phyloP scores from a whole-genome alignment of 192 early-diverging fungal species.

The Podila horticola region DNA sequence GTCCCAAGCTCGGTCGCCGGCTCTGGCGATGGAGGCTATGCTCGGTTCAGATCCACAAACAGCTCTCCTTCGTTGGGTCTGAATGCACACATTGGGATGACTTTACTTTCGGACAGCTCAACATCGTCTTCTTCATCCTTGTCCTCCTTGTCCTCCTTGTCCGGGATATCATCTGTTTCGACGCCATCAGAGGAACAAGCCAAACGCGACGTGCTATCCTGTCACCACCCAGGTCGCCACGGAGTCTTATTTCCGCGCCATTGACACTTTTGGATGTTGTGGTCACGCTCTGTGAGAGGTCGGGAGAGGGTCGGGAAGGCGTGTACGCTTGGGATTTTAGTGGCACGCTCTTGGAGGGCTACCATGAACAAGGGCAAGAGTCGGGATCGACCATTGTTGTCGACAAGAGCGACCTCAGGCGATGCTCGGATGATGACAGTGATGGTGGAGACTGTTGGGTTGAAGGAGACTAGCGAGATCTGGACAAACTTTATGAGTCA shows the following conservation, averaged over 20 bases:
- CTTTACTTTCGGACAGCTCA: too few species aligned
- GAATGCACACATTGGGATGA: too few species aligned
- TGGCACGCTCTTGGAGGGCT: constrained; percentile 28
- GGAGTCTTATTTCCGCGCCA: constrained; percentile 13
- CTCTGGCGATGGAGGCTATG: too few species aligned
- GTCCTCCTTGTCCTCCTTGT: too few species aligned
- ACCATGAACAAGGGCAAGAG: constrained; percentile 23
- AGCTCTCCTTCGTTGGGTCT: too few species aligned
- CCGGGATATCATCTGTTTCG: too few species aligned
- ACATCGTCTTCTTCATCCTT: too few species aligned
- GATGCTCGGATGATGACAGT: background rate
- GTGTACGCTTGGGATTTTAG: constrained; percentile 48
- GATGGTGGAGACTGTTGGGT: background rate
- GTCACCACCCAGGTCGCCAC: background rate
- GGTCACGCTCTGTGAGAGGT: constrained; percentile 38
- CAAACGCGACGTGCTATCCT: background rate
- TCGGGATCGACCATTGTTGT: constrained; percentile 17
- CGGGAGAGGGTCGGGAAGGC: constrained; percentile 30
- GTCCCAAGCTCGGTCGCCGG: too few species aligned
- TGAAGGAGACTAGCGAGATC: background rate
- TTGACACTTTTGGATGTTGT: constrained; percentile 34
- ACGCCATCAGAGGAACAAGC: background rate
- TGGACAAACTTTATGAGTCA: background rate
- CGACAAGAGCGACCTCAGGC: constrained; percentile 15
- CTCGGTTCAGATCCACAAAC: too few species aligned